phyloP scores from a whole-genome alignment of 1,284 basidiomycete genomes.

The Ceraceosorus guamensis region DNA sequence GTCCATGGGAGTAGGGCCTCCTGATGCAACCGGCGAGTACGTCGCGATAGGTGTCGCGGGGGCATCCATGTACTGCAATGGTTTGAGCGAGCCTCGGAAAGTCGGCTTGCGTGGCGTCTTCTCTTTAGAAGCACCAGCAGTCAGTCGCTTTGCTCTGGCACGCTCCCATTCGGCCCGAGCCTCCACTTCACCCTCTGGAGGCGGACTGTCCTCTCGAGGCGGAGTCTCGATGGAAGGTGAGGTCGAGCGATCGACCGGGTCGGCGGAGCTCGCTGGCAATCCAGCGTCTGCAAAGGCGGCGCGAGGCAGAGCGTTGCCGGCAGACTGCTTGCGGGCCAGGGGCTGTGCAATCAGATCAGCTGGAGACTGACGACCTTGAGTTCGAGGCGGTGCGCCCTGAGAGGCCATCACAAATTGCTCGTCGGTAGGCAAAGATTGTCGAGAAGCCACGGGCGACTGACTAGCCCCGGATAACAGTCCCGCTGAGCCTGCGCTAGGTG shows the following conservation, averaged over 20 bases:
- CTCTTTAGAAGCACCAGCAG: conserved; percentile 9
- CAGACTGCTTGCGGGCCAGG: too few species aligned
- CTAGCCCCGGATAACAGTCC: too few species aligned
- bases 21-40: neutral
- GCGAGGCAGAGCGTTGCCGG: neutral
- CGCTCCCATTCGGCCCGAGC: conserved; percentile 44
- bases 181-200: conserved; percentile 44
- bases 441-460: too few species aligned
- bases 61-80: conserved; percentile 23
- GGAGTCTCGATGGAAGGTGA: conserved; percentile 14
- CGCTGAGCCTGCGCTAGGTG: too few species aligned
- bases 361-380: too few species aligned
- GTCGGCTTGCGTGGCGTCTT: conserved; percentile 6
- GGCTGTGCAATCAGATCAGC: too few species aligned
- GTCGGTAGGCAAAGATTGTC: too few species aligned
- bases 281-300: conserved; percentile 11
- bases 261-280: neutral
- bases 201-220: conserved; percentile 32
- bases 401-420: too few species aligned
- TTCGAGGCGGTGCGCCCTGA: too few species aligned
- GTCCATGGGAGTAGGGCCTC: neutral
- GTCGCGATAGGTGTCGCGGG: neutral
- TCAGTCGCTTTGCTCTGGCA: conserved; percentile 29
- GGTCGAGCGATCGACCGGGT: neutral
- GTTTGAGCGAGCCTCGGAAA: conserved; percentile 26